Percentiles rank a stretch among this genome's conserved stretches.
Conservation (phyloP, 2,329 filamentous ascomycete species). For the Orbilia quercus region DNA sequence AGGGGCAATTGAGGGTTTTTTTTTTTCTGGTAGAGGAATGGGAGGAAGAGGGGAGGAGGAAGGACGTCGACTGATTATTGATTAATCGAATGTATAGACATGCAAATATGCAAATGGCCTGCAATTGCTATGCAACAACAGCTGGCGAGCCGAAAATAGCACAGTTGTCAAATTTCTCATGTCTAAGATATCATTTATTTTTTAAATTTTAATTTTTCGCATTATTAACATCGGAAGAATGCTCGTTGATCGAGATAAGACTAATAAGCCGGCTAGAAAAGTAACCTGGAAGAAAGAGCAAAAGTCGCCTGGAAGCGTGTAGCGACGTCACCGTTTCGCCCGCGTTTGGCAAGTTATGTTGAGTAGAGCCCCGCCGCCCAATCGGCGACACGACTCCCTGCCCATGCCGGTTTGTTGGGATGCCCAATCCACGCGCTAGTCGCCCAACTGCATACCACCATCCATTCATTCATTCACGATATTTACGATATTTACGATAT, state of each 20-base stretch:
- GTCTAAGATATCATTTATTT: constrained; percentile 11
- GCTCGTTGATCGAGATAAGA: constrained; percentile 39
- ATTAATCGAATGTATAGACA: too few relatives aligned
- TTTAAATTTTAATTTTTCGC: not conserved
- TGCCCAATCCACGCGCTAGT: constrained; percentile 6
- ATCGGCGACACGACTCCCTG: not conserved
- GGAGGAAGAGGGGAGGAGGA: not conserved
- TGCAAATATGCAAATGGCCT: too few relatives aligned
- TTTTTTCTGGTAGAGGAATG: constrained; percentile 41
- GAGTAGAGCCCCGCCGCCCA: constrained; percentile 6
- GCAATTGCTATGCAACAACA: constrained; percentile 8
- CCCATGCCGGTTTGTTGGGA: constrained; percentile 40
- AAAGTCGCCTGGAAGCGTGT: constrained; percentile 19
- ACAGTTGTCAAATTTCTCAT: not conserved
- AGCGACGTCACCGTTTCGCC: constrained; percentile 32
- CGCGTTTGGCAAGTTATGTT: constrained; percentile 31
- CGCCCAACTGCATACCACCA: constrained; percentile 19
- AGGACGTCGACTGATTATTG: too few relatives aligned
- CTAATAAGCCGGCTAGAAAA: not conserved
- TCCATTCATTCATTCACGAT: too few relatives aligned
- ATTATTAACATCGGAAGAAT: constrained; percentile 8
- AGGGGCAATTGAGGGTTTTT: constrained; percentile 40
- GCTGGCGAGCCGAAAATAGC: constrained; percentile 8
- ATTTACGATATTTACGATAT: too few relatives aligned
- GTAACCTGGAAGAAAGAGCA: not conserved